Base-by-base conservation (phyloP, 2,329 filamentous ascomycete genomes). In the Bipolaris oryzae region DNA sequence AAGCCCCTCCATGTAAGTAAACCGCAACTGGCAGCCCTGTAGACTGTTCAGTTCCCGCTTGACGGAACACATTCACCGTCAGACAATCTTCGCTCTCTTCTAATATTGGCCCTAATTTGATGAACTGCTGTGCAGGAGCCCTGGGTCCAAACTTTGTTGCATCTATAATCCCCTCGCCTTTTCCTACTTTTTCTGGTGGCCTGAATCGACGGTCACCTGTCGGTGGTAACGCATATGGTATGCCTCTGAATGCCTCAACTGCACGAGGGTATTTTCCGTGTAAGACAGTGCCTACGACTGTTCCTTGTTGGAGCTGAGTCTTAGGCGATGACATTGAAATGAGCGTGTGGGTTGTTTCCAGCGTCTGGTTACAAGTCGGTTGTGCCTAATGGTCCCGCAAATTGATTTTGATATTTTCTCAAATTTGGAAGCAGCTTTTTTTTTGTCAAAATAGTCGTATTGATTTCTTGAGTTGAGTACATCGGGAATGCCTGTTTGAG, bases 1-100 rank as follows among this genome's bases (percentile, higher is more conserved):
- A 89, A 5, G 79, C 82, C 2, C 87, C 87, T 42, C 87, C 87
- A 67, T 89, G 86, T 31, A 89, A 74, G 67, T 87, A 88, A 1
- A 88, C 58, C 21, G 64, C 58, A 16, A 65, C 64, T 5, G 67
- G 65, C 35, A 63, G 46, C 16, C 41, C 35, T 16, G 46, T 33
- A 7, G 53, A 49, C 35, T 49, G 42, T 33, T 52, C 49, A 18
- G 48, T 13, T 50, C 41, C 18, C 23, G 55, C 51, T 21, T 56
- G 61, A 43, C 57, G 61, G 54, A 56, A 69, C 7, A 68, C 54
- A 13, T 69, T 69, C n/a, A 61, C 53, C 15, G 57, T 67, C 9
- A 69, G 49, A 34, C 67, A 69, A 33, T 69, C 65, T 51, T 69
- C 67, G 34, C 56, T 66, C 16, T 66, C 60, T 3, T 63, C 53